Conservation (phyloP, 202 grass and related monocot genomes). For the Musa balbisiana region DNA sequence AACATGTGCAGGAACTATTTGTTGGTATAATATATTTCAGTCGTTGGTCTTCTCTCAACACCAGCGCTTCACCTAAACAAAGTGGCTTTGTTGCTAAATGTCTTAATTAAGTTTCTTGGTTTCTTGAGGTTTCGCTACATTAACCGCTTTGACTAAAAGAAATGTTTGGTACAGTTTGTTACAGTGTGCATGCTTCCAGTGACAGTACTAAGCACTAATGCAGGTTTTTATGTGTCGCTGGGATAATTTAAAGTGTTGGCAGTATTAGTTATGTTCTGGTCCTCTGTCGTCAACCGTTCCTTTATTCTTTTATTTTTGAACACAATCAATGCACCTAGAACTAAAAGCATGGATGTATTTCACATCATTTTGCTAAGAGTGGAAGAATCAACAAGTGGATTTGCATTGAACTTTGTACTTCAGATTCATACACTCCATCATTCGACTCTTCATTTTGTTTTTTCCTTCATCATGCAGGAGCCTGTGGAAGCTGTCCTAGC, state of each 20-base stretch:
- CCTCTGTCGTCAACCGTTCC: too few species aligned
- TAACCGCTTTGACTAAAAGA: neutral
- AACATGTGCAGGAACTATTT: neutral
- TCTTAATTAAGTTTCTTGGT: neutral
- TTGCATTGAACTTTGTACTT: neutral
- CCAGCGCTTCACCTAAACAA: too few species aligned
- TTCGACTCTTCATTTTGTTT: neutral
- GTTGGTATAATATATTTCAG: neutral
- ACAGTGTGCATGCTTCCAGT: neutral
- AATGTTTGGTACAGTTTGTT: neutral
- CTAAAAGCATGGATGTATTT: too few species aligned
- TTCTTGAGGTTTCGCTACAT: neutral
- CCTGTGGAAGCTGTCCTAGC: conserved; percentile 86
- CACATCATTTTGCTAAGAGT: too few species aligned
- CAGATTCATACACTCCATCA: too few species aligned
- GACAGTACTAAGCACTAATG: neutral
- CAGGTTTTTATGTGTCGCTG: neutral
- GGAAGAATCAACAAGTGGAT: too few species aligned
- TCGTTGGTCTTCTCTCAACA: too few species aligned
- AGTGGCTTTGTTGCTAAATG: too few species aligned
- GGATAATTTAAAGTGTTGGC: too few species aligned
- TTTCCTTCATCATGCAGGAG: conserved; percentile 39
- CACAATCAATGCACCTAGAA: too few species aligned
- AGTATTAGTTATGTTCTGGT: too few species aligned
- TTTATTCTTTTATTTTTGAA: too few species aligned